phyloP scores from a whole-genome alignment of 192 early-diverging fungal species.

The Backusella sp. region DNA sequence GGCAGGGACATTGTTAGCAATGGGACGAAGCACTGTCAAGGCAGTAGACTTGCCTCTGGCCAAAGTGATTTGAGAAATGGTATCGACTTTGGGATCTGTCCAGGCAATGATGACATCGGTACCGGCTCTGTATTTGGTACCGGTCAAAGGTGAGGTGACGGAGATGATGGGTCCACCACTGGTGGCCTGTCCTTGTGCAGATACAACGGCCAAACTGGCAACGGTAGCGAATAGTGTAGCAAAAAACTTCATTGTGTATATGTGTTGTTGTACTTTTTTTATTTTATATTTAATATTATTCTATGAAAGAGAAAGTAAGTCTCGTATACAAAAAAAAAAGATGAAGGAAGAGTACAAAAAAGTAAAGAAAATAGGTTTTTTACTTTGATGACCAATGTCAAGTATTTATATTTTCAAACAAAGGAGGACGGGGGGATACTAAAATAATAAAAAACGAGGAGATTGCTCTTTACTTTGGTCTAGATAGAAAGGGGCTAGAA shows the following conservation, averaged over 20 bases:
- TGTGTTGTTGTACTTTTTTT: neutral
- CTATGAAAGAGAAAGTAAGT: neutral
- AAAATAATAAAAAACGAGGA: neutral
- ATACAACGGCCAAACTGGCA: constrained; percentile 12
- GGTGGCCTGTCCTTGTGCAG: neutral
- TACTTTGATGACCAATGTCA: no score
- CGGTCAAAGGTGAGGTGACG: constrained; percentile 24
- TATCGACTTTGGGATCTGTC: constrained; percentile 23
- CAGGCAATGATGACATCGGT: constrained; percentile 25
- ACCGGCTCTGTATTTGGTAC: constrained; percentile 23
- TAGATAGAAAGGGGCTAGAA: neutral
- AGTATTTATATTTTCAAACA: neutral
- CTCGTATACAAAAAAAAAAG: neutral
- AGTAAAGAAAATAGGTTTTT: neutral
- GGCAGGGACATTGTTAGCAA: constrained; percentile 28
- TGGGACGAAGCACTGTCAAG: constrained; percentile 22
- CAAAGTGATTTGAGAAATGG: constrained; percentile 27
- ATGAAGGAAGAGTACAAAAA: neutral
- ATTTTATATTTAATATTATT: neutral
- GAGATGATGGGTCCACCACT: constrained; percentile 10
- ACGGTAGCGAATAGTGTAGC: constrained; percentile 20
- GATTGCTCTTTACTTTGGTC: neutral
- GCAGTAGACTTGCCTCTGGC: constrained; percentile 29
- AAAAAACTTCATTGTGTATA: constrained; percentile 28
- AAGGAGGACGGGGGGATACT: neutral